Evolutionary conservation across 345 rosid species (phyloP).

Genomic region (Euclidium syriacum): DNA sequence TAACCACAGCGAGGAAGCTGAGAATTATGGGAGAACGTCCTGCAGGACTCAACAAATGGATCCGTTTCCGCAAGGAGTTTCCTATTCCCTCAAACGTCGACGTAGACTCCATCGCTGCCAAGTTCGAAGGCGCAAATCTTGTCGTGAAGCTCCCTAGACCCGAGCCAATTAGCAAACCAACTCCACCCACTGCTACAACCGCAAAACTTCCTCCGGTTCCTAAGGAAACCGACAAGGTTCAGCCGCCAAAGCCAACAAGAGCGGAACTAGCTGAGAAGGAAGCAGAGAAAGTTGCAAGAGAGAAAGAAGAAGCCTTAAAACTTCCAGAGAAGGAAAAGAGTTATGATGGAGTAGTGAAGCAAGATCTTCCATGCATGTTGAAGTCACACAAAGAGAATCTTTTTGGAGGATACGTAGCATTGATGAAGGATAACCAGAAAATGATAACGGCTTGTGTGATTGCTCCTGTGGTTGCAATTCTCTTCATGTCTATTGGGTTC

Average conservation of each 20-base stretch:
- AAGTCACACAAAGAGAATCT: slow-evolving; percentile 21
- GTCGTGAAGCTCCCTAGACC: slow-evolving; percentile 26
- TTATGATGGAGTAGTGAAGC: slow-evolving; percentile 14
- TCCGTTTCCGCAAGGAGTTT: slow-evolving; percentile 32
- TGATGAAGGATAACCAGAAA: slow-evolving; percentile 25
- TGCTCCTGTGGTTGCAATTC: slow-evolving; percentile 15
- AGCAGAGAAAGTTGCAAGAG: slow-evolving; percentile 3
- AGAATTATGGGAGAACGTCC: slow-evolving; percentile 35
- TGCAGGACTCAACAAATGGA: slow-evolving; percentile 28
- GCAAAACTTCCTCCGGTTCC: slow-evolving; percentile 7
- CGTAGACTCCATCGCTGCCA: slow-evolving; percentile 23
- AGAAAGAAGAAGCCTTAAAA: slow-evolving; percentile 10
- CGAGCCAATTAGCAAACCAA: slow-evolving; percentile 12
- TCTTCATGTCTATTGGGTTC: slow-evolving; percentile 27
- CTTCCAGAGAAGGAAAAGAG: background rate
- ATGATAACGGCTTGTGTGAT: slow-evolving; percentile 18
- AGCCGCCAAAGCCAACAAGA: background rate
- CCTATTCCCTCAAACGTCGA: slow-evolving; percentile 19
- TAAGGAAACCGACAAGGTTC: background rate
- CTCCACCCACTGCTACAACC: background rate
- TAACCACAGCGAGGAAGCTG: slow-evolving; percentile 29
- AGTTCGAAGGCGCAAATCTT: slow-evolving; percentile 33
- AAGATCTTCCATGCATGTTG: slow-evolving; percentile 18
- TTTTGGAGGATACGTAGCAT: slow-evolving; percentile 24
- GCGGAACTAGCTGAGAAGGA: background rate